A percentile compares a stretch with the other conserved stretches of the same genome.
Conservation (phyloP, 352 stramenopile species). For the Stephanocyclus meneghinianus region DNA sequence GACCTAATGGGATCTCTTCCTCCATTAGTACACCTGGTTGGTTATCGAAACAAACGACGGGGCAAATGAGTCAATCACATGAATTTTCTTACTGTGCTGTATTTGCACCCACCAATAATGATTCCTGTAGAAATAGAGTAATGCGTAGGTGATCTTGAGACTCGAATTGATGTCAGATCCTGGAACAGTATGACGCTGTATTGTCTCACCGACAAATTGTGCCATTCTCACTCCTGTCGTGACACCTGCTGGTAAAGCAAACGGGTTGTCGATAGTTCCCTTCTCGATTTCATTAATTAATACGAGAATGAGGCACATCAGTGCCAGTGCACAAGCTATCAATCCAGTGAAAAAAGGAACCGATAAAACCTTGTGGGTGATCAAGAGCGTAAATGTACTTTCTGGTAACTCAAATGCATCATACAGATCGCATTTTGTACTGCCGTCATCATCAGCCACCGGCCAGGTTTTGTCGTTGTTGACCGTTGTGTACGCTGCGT, state of each 20-base stretch:
- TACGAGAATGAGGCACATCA: conserved; percentile 31
- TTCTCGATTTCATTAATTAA: conserved; percentile 45
- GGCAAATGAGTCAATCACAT: not conserved
- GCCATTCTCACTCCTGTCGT: not conserved
- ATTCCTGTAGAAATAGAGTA: not conserved
- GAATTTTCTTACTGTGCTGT: not conserved
- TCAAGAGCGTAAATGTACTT: conserved; percentile 44
- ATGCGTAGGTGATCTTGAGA: not conserved
- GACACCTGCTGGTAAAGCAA: conserved; percentile 37
- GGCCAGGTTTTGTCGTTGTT: not conserved
- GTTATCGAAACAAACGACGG: not conserved
- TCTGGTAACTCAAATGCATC: conserved; percentile 43
- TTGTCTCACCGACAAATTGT: conserved; percentile 11
- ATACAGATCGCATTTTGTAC: not conserved
- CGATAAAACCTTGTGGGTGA: conserved; percentile 33
- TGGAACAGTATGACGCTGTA: not conserved
- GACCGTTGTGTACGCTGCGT: not conserved
- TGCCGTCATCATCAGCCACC: not conserved
- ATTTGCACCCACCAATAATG: conserved; percentile 8
- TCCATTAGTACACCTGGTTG: not conserved
- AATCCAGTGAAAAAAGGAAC: conserved; percentile 28
- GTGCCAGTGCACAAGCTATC: conserved; percentile 1
- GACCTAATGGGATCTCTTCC: conserved; percentile 39
- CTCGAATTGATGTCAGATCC: not conserved
- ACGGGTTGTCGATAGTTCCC: conserved; percentile 17